Evolutionary conservation across 116 monocot species (phyloP).

Genomic region (Zostera marina): DNA sequence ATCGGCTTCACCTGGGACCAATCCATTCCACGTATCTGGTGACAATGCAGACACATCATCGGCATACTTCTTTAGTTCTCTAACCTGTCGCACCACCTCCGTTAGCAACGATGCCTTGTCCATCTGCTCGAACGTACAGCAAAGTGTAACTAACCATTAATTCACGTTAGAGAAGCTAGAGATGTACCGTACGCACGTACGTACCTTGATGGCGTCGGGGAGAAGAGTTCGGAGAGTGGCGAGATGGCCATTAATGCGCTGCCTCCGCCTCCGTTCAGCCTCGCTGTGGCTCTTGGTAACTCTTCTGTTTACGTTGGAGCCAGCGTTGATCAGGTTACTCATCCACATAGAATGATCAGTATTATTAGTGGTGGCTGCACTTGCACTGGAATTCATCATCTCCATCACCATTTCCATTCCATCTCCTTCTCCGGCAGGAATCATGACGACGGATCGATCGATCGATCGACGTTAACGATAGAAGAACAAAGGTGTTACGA

Average conservation of each 20-base stretch:
- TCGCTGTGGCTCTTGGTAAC: slow-evolving; percentile 87
- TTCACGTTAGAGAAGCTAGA: too few relatives aligned
- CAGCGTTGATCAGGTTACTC: too few relatives aligned
- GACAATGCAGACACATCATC: slow-evolving; percentile 20
- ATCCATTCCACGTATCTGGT: slow-evolving; percentile 3
- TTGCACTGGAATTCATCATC: too few relatives aligned
- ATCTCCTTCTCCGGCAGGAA: too few relatives aligned
- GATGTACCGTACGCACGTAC: too few relatives aligned
- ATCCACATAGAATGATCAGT: too few relatives aligned
- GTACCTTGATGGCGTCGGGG: slow-evolving; percentile 84
- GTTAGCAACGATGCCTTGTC: slow-evolving; percentile 79
- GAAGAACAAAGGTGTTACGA: too few relatives aligned
- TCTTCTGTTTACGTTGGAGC: too few relatives aligned
- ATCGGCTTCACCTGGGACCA: slow-evolving; percentile 39
- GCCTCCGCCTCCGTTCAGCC: slow-evolving; percentile 55
- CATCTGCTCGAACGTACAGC: slow-evolving; percentile 23
- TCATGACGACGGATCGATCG: too few relatives aligned
- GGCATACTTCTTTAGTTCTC: slow-evolving; percentile 38
- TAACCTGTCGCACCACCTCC: slow-evolving; percentile 79
- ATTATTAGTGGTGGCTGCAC: too few relatives aligned
- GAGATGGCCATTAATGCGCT: slow-evolving; percentile 70
- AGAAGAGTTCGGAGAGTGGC: slow-evolving; percentile 75
- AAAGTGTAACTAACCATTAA: not conserved
- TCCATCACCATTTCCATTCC: too few relatives aligned
- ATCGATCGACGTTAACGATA: too few relatives aligned